phyloP scores from a whole-genome alignment of 805 yeast species.

The Candida fluviatilis region DNA sequence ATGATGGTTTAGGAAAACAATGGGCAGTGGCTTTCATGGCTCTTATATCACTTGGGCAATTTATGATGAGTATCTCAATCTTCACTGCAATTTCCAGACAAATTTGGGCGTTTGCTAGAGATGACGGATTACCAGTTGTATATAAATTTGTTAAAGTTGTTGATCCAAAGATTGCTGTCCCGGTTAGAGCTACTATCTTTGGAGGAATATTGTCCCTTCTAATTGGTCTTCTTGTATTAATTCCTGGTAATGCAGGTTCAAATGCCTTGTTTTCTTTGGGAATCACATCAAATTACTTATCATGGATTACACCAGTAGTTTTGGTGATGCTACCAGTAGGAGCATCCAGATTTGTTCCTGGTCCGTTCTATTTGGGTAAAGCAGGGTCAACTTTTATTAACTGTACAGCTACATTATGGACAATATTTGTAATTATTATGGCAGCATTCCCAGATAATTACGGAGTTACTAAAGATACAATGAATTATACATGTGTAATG shows the following conservation, averaged over 20 bases:
- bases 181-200: conserved; percentile 58
- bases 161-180: conserved; percentile 51
- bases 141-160: conserved; percentile 50
- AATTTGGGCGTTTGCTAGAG: conserved; percentile 74
- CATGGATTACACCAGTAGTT: conserved; percentile 60
- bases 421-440: conserved; percentile 49
- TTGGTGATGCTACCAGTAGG: conserved; percentile 49
- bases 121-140: conserved; percentile 66
- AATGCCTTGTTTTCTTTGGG: conserved; percentile 62
- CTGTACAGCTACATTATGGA: conserved; percentile 44
- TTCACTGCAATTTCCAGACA: conserved; percentile 66
- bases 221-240: conserved; percentile 55
- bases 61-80: conserved; percentile 63
- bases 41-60: conserved; percentile 55
- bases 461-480: conserved; percentile 39
- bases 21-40: conserved; percentile 66
- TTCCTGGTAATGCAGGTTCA: conserved; percentile 48
- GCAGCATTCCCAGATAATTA: conserved; percentile 57
- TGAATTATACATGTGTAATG: conserved; percentile 71
- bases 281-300: conserved; percentile 58
- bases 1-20: conserved; percentile 56
- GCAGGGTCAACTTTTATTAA: conserved; percentile 41
- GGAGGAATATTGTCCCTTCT: conserved; percentile 45
- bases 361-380: conserved; percentile 62
- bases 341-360: conserved; percentile 52